Evolutionary conservation across 805 yeast species (phyloP), one percentile per base, ranked within the genome.

Genomic region (Millerozyma acaciae): DNA sequence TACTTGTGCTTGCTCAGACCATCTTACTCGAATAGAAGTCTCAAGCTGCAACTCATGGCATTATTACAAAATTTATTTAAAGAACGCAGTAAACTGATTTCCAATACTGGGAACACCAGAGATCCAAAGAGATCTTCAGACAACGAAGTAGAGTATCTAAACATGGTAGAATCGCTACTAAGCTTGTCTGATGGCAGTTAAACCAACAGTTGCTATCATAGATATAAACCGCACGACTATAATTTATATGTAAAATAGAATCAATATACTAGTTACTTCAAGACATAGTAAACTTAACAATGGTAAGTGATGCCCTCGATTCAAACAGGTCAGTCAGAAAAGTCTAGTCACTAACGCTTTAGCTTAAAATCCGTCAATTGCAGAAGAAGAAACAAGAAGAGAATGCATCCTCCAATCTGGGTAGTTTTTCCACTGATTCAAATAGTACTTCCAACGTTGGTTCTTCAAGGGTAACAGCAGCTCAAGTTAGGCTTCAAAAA

Each of bases 401-500:
- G 45, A 61, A 55, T 14, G 55, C 54, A 25, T 55, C 50, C 9
- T 53, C 57, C 6, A 62, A 45, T 3, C 42, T 44, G 40, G 58
- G 61, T 7, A 56, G 33, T 3, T 27, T 23, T 8, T 16, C 38
- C 2, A 23, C 17, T 4, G 20, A 32, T 8, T 17, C 39, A 8
- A 29, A 25, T 22, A 15, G 19, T 23, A 15, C 34, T 8, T 10
- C 24, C 4, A 19, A 16, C 7, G 35, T 8, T 25, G 38, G 15
- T 33, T 27, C 39, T n/a, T 30, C 45, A 13, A 53, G 53, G 42
- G 62, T 63, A 12, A 50, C 58, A 6, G 54, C 89, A 5, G 89
- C 94, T 1, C 86, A 80, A 48, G 67, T 85, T 16, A 67, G 95
- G 30, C 75, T 82, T 13, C 89, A 84, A 47, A 82, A 80, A 50